Evolutionary conservation across 495 filamentous ascomycete genomes (phyloP).

Genomic region (Neurospora sp.): DNA sequence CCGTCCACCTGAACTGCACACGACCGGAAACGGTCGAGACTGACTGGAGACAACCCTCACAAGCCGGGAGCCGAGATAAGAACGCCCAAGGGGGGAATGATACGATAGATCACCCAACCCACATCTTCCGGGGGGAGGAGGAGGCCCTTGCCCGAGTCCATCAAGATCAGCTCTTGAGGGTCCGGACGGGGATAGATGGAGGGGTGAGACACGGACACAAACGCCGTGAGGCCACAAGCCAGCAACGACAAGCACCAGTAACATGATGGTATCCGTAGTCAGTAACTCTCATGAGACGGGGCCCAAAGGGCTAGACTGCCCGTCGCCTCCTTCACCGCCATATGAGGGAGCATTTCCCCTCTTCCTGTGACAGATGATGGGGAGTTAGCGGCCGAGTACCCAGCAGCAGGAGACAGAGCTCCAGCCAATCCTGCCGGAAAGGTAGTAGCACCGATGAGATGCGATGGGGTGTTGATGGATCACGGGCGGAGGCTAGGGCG

Average conservation of each 20-base stretch:
- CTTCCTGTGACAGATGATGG: background rate
- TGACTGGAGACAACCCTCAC: background rate
- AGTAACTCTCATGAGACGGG: background rate
- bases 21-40: background rate
- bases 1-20: background rate
- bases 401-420: background rate
- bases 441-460: background rate
- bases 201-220: background rate
- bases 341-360: slow-evolving; percentile 3
- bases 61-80: background rate
- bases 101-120: background rate
- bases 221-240: background rate
- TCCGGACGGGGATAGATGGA: background rate
- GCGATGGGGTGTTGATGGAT: background rate
- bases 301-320: background rate
- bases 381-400: background rate
- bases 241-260: background rate
- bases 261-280: background rate
- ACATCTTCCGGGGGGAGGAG: background rate
- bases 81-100: background rate
- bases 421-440: background rate
- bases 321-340: slow-evolving; percentile 12
- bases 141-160: background rate
- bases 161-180: background rate
- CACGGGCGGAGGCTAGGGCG: background rate